These are phyloP conservation scores for Pluteus cervinus DNA, from an alignment of 768 basidiomycete genomes.

Conservation along the genomic window DNA sequence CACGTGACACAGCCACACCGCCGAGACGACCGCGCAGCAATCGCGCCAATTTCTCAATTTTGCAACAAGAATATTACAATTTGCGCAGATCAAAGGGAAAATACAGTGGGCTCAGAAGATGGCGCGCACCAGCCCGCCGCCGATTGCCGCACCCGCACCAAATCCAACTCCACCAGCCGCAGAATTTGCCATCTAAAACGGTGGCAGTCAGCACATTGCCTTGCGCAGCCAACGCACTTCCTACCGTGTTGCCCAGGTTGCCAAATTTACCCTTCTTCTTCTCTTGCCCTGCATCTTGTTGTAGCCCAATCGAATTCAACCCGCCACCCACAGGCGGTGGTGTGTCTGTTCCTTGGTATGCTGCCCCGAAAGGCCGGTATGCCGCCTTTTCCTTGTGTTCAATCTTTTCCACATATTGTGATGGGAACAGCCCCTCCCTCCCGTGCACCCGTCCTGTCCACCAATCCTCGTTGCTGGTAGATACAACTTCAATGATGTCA, in stretches of 20 bases:
- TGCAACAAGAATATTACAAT: too few relatives aligned
- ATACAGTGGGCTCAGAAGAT: constrained; percentile 19
- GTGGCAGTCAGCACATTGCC: background rate
- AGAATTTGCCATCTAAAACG: constrained; percentile 45
- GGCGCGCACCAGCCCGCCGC: constrained; percentile 26
- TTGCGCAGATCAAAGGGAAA: background rate
- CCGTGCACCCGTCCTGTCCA: constrained; percentile 70
- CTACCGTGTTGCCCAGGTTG: constrained; percentile 51
- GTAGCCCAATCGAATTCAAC: constrained; percentile 37
- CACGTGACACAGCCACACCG: too few relatives aligned
- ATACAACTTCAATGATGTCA: constrained; percentile 71
- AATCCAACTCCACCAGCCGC: constrained; percentile 72
- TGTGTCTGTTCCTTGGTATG: constrained; percentile 30
- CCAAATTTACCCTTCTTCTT: constrained; percentile 58
- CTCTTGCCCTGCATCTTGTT: constrained; percentile 27
- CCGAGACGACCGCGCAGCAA: too few relatives aligned
- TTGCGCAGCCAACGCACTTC: constrained; percentile 6
- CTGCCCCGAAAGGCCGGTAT: constrained; percentile 41
- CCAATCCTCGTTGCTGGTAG: constrained; percentile 84
- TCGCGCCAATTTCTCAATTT: too few relatives aligned
- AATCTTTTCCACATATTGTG: constrained; percentile 63
- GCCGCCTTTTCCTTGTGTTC: constrained; percentile 21
- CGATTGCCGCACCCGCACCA: constrained; percentile 48
- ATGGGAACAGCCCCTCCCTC: constrained; percentile 71
- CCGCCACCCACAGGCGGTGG: constrained; percentile 31